phyloP scores from a whole-genome alignment of 768 basidiomycete species.

The Suillus lakei region DNA sequence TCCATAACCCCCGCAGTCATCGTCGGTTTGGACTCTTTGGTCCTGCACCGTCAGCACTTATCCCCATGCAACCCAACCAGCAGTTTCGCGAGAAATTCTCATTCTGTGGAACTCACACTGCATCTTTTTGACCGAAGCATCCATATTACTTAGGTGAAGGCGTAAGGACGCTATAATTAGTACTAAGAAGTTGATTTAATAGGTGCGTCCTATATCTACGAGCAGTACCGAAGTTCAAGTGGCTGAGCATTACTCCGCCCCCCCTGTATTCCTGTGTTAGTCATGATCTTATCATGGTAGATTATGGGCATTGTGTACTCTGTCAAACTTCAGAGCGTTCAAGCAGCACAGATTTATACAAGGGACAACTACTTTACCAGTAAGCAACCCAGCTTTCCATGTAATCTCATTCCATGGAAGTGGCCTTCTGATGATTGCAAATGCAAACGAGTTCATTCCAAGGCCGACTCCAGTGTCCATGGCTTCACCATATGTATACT shows the following conservation, averaged over 20 bases:
- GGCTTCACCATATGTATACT: not conserved
- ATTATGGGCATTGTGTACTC: constrained; percentile 98
- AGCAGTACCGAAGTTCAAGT: no score
- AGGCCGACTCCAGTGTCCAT: constrained; percentile 27
- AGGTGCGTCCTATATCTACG: no score
- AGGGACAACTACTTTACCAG: constrained; percentile 89
- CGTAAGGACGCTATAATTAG: no score
- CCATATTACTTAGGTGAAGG: no score
- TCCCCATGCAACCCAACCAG: no score
- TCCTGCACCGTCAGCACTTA: no score
- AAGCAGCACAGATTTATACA: constrained; percentile 68
- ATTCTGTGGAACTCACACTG: no score
- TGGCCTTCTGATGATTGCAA: constrained; percentile 81
- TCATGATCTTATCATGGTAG: constrained; percentile 37
- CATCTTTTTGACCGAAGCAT: no score
- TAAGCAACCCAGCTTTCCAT: constrained; percentile 18
- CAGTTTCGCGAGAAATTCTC: no score
- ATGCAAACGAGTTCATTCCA: constrained; percentile 61
- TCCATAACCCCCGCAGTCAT: no score
- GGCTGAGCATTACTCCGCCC: not conserved
- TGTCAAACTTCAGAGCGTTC: constrained; percentile 65
- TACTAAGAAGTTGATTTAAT: no score
- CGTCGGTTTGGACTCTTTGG: no score
- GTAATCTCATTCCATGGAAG: constrained; percentile 40
- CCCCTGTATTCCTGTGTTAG: not conserved